Conservation (phyloP, 768 basidiomycete species). For the Amylocystis lapponica region DNA sequence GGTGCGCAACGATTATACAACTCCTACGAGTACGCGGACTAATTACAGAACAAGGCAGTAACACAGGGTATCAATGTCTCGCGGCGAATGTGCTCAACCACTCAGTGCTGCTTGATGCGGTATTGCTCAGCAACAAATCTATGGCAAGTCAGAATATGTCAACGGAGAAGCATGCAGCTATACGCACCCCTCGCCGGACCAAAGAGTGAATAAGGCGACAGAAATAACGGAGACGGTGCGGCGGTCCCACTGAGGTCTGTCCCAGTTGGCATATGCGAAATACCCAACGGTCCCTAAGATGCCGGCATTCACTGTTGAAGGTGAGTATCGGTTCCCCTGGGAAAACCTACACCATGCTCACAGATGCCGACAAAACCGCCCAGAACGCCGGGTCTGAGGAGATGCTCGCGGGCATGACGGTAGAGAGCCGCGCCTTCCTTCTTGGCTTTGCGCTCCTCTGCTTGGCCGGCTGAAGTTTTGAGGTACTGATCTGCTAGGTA, state of each 20-base stretch:
- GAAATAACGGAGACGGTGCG: constrained; percentile 20
- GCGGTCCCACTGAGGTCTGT: constrained; percentile 58
- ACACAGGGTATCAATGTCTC: too few species aligned
- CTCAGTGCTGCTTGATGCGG: too few species aligned
- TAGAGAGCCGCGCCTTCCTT: constrained; percentile 53
- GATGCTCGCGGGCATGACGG: constrained; percentile 44
- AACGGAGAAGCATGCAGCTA: too few species aligned
- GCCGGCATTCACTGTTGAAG: constrained; percentile 51
- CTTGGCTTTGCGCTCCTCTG: constrained; percentile 50
- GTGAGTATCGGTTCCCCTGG: constrained; percentile 2
- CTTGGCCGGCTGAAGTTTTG: constrained; percentile 51
- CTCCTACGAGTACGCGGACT: too few species aligned
- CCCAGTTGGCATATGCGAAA: constrained; percentile 59
- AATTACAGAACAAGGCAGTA: too few species aligned
- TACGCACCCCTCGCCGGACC: constrained; percentile 63
- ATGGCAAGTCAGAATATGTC: too few species aligned
- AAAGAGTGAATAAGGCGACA: constrained; percentile 42
- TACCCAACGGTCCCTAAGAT: constrained; percentile 61
- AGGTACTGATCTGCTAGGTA: constrained; percentile 55
- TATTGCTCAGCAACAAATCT: too few species aligned
- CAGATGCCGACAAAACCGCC: constrained; percentile 58
- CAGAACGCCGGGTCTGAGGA: constrained; percentile 60
- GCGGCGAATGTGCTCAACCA: too few species aligned
- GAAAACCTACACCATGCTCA: too few species aligned
- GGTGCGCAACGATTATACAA: too few species aligned